Evolutionary conservation across 2,329 filamentous ascomycete genomes (phyloP).

Genomic region (Aspergillus clavatus): DNA sequence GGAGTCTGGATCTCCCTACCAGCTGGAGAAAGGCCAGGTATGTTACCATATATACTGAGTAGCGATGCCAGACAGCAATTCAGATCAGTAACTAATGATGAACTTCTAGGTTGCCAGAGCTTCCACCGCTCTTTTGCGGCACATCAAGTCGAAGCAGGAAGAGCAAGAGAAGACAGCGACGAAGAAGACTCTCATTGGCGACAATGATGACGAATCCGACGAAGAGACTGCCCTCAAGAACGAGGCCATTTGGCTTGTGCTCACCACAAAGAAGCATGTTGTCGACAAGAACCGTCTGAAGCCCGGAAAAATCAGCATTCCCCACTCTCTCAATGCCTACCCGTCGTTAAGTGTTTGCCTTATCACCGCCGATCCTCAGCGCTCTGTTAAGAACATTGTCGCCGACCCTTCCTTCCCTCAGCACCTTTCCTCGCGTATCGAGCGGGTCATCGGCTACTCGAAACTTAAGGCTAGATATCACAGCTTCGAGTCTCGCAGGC

Average conservation of each 20-base stretch:
- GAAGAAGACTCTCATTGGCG: slow-evolving; percentile 53
- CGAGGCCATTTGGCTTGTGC: slow-evolving; percentile 55
- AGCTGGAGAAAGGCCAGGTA: slow-evolving; percentile 46
- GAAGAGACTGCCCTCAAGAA: slow-evolving; percentile 43
- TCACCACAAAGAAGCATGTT: slow-evolving; percentile 63
- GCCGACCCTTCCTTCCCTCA: slow-evolving; percentile 67
- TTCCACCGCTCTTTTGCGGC: slow-evolving; percentile 54
- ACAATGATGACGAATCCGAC: slow-evolving; percentile 42
- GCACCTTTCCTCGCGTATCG: slow-evolving; percentile 62
- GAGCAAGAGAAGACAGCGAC: slow-evolving; percentile 46
- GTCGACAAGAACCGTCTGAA: slow-evolving; percentile 73
- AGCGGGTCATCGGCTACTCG: slow-evolving; percentile 70
- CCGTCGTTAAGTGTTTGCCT: slow-evolving; percentile 70
- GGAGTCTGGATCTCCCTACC: slow-evolving; percentile 43
- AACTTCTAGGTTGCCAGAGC: slow-evolving; percentile 52
- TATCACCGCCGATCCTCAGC: slow-evolving; percentile 77
- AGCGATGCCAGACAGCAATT: slow-evolving; percentile 1
- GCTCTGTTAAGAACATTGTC: slow-evolving; percentile 84
- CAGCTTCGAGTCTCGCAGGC: slow-evolving; percentile 79
- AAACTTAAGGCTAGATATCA: slow-evolving; percentile 89
- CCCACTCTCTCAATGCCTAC: slow-evolving; percentile 68
- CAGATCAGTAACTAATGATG: slow-evolving; percentile 9
- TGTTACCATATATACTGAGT: slow-evolving; percentile 4
- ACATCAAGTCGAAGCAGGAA: slow-evolving; percentile 50
- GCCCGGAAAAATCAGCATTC: slow-evolving; percentile 74